Conservation (phyloP, 805 yeast species). For the Candida awuae region DNA sequence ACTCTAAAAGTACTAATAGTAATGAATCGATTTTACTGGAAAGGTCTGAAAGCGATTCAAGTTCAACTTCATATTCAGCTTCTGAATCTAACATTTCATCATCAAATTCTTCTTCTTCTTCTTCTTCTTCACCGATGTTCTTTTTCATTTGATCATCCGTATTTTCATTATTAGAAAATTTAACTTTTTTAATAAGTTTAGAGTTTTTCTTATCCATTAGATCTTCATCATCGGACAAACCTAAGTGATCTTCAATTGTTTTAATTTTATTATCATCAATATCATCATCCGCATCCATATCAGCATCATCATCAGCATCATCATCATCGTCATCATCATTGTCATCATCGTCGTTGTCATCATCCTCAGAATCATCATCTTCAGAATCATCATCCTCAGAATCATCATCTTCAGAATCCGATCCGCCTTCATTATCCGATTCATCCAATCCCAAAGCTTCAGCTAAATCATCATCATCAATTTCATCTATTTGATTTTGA, state of each 20-base stretch:
- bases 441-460: slow-evolving; percentile 32
- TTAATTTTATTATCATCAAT: not conserved
- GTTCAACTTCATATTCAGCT: slow-evolving; percentile 41
- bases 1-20: slow-evolving; percentile 47
- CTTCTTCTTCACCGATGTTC: slow-evolving; percentile 9
- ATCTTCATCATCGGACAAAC: not conserved
- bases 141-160: slow-evolving; percentile 3
- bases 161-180: slow-evolving; percentile 25
- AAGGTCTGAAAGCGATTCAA: slow-evolving; percentile 42
- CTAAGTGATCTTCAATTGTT: not conserved
- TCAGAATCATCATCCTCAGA: slow-evolving; percentile 29
- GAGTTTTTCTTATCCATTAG: not conserved
- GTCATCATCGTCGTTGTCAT: slow-evolving; percentile 18
- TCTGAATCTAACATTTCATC: slow-evolving; percentile 31
- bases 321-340: slow-evolving; percentile 31
- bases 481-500: slow-evolving; percentile 79
- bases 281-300: slow-evolving; percentile 37
- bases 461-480: slow-evolving; percentile 65
- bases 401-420: slow-evolving; percentile 23
- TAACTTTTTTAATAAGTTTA: slow-evolving; percentile 17
- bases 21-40: slow-evolving; percentile 67
- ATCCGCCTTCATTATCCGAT: slow-evolving; percentile 25
- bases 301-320: slow-evolving; percentile 36
- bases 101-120: slow-evolving; percentile 30
- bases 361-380: slow-evolving; percentile 22